Base-by-base conservation (phyloP, 2,329 filamentous ascomycete genomes). In the Thermomyces lanuginosus region DNA sequence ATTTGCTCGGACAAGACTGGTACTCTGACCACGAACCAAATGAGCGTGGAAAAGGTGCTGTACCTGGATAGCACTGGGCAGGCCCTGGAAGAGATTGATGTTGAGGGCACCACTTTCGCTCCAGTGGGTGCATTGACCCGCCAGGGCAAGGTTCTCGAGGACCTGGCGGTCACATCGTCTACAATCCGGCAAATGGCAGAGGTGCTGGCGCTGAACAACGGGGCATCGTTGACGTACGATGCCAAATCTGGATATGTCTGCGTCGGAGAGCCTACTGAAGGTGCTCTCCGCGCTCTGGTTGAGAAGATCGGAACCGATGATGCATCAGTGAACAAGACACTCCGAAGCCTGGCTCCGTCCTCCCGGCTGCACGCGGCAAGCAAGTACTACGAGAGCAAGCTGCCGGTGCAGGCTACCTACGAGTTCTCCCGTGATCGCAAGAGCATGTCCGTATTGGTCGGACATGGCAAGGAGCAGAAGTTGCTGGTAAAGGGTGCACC, bases 1-100 rank as follows among this genome's bases (percentile, higher is more conserved):
- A 93, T 98, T 51, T 98, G 91, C 63, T 98, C 91, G 3, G 89
- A 98, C 64, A 98, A 98, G 66, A 98, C 89, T 4, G 91, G 89
- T 41, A 98, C 89, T 25, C 60, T 98, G 49, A 98, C 89, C 7
- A 98, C 89, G 21, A 98, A 98, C 60, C 84, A 95, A 58, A 98
- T 98, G 89, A 95, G 89, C 48, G 89, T 93, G 30, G 89, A 75
- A 62, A 92, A 86, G 57, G 60, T 95, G 30, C 79, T 92, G 24
- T 81, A 84, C 49, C 64, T 98, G 40, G 75, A 70, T 43, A 72
- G 78, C 39, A 55, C 68, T 33, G 84, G 81, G 25, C 69, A 61
- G 28, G 75, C 70, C 32, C 62, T 95, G 13, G 79, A 84, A 42
- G 84, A 92, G 49, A 66, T 92, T 24, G 76, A 89, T 34, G 77